Conservation (phyloP, 2,329 filamentous ascomycete species). For the Sphaerostilbella broomeana region DNA sequence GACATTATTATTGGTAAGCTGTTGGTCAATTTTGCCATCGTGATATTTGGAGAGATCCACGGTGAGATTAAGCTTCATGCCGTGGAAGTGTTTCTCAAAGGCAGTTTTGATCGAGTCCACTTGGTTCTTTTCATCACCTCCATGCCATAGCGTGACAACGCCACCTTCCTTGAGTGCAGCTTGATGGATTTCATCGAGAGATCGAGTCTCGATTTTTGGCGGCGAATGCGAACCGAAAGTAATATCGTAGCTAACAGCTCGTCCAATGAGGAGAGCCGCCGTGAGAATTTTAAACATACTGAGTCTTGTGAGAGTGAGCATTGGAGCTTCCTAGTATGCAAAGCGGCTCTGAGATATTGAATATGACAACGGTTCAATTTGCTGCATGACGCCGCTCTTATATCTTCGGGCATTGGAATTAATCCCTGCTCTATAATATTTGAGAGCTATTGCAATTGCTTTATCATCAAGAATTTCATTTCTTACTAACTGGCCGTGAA, state of each 20-base stretch:
- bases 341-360: no score
- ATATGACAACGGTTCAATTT: no score
- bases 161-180: conserved; percentile 42
- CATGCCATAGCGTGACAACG: conserved; percentile 40
- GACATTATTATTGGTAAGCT: conserved; percentile 32
- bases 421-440: no score
- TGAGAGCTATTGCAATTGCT: no score
- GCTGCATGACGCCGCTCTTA: no score
- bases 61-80: conserved; percentile 45
- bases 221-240: conserved; percentile 19
- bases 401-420: no score
- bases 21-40: conserved; percentile 39
- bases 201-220: conserved; percentile 34
- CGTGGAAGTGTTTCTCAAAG: conserved; percentile 42
- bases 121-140: conserved; percentile 39
- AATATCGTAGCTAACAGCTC: conserved; percentile 19
- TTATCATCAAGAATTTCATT: no score
- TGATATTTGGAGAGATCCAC: conserved; percentile 52
- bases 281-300: background rate
- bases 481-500: no score
- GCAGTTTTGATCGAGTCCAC: conserved; percentile 33
- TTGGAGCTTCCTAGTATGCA: no score
- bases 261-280: conserved; percentile 10
- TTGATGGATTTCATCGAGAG: conserved; percentile 43
- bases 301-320: no score